Evolutionary conservation across 345 rosid species (phyloP).

Genomic region (Laguncularia racemosa): DNA sequence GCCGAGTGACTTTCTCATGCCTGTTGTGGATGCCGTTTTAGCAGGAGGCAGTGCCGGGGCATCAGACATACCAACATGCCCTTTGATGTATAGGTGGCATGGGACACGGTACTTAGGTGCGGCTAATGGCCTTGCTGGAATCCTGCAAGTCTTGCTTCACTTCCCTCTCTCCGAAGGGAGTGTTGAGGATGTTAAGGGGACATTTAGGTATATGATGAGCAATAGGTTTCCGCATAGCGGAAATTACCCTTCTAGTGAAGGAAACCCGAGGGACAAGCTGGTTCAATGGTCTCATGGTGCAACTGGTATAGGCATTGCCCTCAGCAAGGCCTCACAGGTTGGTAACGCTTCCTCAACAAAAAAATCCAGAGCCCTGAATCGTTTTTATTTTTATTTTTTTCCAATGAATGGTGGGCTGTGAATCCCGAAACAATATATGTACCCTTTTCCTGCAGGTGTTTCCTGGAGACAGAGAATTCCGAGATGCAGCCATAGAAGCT

Average conservation of each 20-base stretch:
- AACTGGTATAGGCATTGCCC: constrained; percentile 61
- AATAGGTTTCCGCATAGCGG: constrained; percentile 77
- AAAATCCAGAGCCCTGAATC: too few species aligned
- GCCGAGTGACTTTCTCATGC: constrained; percentile 41
- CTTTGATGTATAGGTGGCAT: constrained; percentile 87
- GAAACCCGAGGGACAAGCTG: constrained; percentile 76
- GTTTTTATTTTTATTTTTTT: too few species aligned
- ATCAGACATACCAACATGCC: constrained; percentile 54
- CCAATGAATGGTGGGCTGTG: background rate
- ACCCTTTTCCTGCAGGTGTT: constrained; percentile 30
- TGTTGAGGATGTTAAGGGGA: constrained; percentile 59
- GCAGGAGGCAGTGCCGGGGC: constrained; percentile 94
- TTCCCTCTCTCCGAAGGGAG: constrained; percentile 53
- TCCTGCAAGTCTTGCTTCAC: constrained; percentile 72
- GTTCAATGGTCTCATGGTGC: constrained; percentile 97
- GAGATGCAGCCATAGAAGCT: constrained; percentile 82
- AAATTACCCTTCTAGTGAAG: constrained; percentile 83
- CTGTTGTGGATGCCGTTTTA: constrained; percentile 65
- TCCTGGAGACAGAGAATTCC: constrained; percentile 62
- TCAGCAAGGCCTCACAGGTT: constrained; percentile 84
- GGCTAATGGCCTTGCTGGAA: constrained; percentile 86
- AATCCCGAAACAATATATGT: background rate
- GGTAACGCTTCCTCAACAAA: background rate
- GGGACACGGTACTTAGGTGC: constrained; percentile 96
- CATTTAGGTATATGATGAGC: constrained; percentile 83